Evolutionary conservation across 176 grass and related monocot species (phyloP).

Genomic region (Rhynchospora tenuis): DNA sequence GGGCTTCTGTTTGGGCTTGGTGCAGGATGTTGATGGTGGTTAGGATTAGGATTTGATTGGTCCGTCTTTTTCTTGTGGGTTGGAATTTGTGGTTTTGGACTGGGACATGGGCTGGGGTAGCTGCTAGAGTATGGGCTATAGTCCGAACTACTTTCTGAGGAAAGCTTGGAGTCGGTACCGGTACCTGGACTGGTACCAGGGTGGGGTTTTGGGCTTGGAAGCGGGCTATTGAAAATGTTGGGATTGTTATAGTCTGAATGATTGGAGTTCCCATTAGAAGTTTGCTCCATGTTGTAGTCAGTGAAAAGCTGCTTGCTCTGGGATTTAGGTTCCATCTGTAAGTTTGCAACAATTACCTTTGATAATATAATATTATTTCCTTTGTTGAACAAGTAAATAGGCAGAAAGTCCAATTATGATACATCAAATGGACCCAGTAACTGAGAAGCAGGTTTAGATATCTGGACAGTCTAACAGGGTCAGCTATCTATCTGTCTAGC

Average conservation of each 20-base stretch:
- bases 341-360: background rate
- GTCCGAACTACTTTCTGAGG: constrained; percentile 17
- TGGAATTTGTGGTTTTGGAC: constrained; percentile 32
- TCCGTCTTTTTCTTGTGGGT: constrained; percentile 26
- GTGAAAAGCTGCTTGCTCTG: constrained; percentile 33
- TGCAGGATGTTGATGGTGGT: background rate
- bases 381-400: background rate
- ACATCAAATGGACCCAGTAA: background rate
- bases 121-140: constrained; percentile 24
- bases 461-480: background rate
- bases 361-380: background rate
- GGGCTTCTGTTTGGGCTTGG: constrained; percentile 7
- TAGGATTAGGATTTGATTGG: constrained; percentile 15
- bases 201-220: constrained; percentile 5
- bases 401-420: background rate
- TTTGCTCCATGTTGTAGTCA: constrained; percentile 34
- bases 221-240: constrained; percentile 4
- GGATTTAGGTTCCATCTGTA: constrained; percentile 50
- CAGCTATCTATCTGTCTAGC: background rate
- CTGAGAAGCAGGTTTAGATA: no score
- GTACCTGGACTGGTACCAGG: constrained; percentile 5
- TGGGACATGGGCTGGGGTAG: constrained; percentile 15
- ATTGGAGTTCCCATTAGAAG: background rate
- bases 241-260: background rate
- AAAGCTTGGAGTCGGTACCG: background rate